phyloP scores from a whole-genome alignment of 176 grass and related monocot species.

The Cocos nucifera region DNA sequence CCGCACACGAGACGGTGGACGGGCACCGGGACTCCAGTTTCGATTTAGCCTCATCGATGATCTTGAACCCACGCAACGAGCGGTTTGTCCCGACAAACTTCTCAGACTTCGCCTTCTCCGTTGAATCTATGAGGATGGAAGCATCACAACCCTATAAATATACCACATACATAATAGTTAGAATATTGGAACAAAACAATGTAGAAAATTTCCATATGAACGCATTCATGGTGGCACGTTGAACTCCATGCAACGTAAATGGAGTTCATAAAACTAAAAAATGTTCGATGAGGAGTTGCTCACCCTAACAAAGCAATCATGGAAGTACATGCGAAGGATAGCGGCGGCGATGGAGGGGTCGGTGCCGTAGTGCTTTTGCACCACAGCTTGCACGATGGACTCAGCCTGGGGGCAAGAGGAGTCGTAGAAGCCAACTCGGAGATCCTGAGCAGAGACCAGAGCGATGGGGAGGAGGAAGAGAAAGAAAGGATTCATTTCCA shows the following conservation, averaged over 20 bases:
- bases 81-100: constrained; percentile 30
- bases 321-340: constrained; percentile 33
- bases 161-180: too few relatives aligned
- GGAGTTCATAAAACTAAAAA: neutral
- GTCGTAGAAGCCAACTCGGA: constrained; percentile 26
- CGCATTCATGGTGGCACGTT: neutral
- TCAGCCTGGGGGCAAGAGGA: constrained; percentile 29
- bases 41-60: constrained; percentile 63
- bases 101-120: neutral
- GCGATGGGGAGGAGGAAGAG: constrained; percentile 5
- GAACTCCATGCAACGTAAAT: neutral
- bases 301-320: constrained; percentile 47
- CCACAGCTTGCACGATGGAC: constrained; percentile 24
- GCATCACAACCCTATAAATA: too few relatives aligned
- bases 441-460: constrained; percentile 9
- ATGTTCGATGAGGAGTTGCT: neutral
- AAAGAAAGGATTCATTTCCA: too few relatives aligned
- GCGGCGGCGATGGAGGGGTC: constrained; percentile 24
- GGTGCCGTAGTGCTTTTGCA: constrained; percentile 15
- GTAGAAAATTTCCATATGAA: too few relatives aligned
- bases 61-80: constrained; percentile 38
- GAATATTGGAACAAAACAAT: too few relatives aligned
- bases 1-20: constrained; percentile 52
- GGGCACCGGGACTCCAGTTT: constrained; percentile 55
- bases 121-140: too few relatives aligned